Percentiles rank a stretch among this genome's conserved stretches.
These are phyloP conservation scores for Aaosphaeria arxii DNA, from an alignment of 2,329 filamentous ascomycete genomes.

Conservation along the genomic window DNA sequence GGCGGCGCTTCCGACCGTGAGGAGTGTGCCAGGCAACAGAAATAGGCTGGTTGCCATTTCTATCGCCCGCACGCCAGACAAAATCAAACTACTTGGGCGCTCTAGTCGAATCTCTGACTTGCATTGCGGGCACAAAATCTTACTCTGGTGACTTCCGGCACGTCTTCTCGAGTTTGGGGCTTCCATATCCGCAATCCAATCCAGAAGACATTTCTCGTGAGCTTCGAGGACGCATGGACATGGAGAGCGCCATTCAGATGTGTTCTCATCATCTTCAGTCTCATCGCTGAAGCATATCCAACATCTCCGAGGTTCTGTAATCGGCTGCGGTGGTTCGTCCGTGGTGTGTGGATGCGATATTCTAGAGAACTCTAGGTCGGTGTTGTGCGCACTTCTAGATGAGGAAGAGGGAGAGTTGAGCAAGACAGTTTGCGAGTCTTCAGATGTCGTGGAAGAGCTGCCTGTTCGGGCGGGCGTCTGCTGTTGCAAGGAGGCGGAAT, in stretches of 20 bases:
- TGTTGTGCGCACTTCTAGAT: not conserved
- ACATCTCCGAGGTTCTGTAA: conserved; percentile 52
- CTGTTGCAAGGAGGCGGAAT: conserved; percentile 12
- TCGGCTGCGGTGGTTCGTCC: conserved; percentile 13
- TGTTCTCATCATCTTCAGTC: conserved; percentile 60
- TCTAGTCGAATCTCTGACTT: conserved; percentile 75
- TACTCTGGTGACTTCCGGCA: conserved; percentile 48
- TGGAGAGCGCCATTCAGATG: conserved; percentile 75
- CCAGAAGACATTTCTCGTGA: conserved; percentile 83
- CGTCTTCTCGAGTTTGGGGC: conserved; percentile 52
- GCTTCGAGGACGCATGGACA: conserved; percentile 89
- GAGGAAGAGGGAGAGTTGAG: conserved; percentile 33
- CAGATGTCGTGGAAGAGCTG: conserved; percentile 39
- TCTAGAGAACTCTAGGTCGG: not conserved
- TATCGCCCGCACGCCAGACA: conserved; percentile 62
- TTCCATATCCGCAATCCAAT: conserved; percentile 92
- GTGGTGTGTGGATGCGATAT: conserved; percentile 9
- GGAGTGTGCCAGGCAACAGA: conserved; percentile 63
- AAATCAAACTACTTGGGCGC: conserved; percentile 69
- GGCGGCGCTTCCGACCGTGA: conserved; percentile 48
- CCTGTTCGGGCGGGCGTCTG: conserved; percentile 22
- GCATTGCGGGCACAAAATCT: conserved; percentile 84
- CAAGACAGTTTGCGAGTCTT: conserved; percentile 47
- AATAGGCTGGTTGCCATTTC: conserved; percentile 57
- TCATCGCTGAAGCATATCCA: conserved; percentile 70